These are phyloP conservation scores for Coemansia sp. DNA, from an alignment of 192 early-diverging fungal species.

Conservation along the genomic window DNA sequence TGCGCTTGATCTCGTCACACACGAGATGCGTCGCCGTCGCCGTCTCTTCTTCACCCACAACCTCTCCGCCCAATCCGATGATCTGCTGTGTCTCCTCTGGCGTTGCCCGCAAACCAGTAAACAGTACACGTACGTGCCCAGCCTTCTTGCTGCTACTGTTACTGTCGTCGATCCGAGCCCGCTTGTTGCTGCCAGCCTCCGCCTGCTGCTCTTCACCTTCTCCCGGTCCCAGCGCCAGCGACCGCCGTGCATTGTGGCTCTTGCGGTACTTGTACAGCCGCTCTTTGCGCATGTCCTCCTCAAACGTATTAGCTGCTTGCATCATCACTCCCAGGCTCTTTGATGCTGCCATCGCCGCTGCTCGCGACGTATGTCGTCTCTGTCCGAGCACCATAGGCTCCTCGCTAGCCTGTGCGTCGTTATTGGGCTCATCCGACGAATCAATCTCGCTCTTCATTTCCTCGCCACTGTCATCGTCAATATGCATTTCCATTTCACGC, in stretches of 20 bases:
- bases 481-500: neutral
- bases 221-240: slow-evolving; percentile 40
- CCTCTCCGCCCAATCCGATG: slow-evolving; percentile 57
- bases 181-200: slow-evolving; percentile 21
- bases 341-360: slow-evolving; percentile 56
- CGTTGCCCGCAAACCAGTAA: slow-evolving; percentile 50
- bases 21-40: slow-evolving; percentile 64
- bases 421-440: slow-evolving; percentile 19
- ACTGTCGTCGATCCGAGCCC: neutral
- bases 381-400: slow-evolving; percentile 20
- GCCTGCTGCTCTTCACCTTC: slow-evolving; percentile 1
- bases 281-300: slow-evolving; percentile 59
- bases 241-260: slow-evolving; percentile 22
- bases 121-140: slow-evolving; percentile 45
- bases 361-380: slow-evolving; percentile 48
- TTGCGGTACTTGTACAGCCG: slow-evolving; percentile 49
- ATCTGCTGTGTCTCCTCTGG: slow-evolving; percentile 47
- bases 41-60: slow-evolving; percentile 41
- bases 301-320: slow-evolving; percentile 59
- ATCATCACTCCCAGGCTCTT: slow-evolving; percentile 55
- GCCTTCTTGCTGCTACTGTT: neutral
- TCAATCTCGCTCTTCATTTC: slow-evolving; percentile 34
- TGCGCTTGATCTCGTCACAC: slow-evolving; percentile 57
- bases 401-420: neutral
- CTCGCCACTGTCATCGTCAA: slow-evolving; percentile 20